Base-by-base conservation (phyloP, 2,329 filamentous ascomycete species). In the Colletotrichum sojae region DNA sequence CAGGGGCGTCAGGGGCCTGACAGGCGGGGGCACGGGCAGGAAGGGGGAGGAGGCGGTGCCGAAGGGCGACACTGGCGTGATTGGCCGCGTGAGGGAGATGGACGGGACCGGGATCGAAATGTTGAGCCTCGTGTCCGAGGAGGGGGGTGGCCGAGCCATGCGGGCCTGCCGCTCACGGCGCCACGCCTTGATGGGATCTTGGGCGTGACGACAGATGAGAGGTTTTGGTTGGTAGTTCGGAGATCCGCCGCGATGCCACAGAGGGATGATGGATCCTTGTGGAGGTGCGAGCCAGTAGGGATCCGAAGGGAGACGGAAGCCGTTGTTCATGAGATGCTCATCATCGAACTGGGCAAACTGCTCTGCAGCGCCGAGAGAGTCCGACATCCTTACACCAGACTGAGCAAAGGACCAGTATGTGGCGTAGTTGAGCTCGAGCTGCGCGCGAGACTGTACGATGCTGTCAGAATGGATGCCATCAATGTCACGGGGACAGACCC, bases 401-500 rank as follows among this genome's bases (percentile, higher is more conserved):
- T 69, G 67, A 39, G 67, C 67, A 25, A 67, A 69, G 51, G 67
- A 69, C 62, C 63, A 69, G 45, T 60, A 69, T 5, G 67, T 46
- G 51, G 67, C 67, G 49, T 69, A 69, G 51, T 69, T 69, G 63
- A 69, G 67, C 63, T 69, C 67, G 31, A 69, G 45, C n/a, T 69
- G 67, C 16, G 67, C 67, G 52, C 67, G 67, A 8, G 67, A 69
- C 67, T 69, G 20, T 52, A 49, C 25, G 31, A 20, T 46, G 9
- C 6, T 48, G 56, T 69, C 20, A 69, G 63, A 16, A 45, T 20
- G 12, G 22, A 8, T 40, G 5, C 39, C 2, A n/a, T 25, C 22
- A 25, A 25, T 18, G n/a, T 20, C 2, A 13, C 40, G 52, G n/a
- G 12, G 4, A 25, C n/a, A 40, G 5, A 10, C 67, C 61, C n/a